phyloP scores from a whole-genome alignment of 345 rosid genomes.

The Syzygium oleosum region DNA sequence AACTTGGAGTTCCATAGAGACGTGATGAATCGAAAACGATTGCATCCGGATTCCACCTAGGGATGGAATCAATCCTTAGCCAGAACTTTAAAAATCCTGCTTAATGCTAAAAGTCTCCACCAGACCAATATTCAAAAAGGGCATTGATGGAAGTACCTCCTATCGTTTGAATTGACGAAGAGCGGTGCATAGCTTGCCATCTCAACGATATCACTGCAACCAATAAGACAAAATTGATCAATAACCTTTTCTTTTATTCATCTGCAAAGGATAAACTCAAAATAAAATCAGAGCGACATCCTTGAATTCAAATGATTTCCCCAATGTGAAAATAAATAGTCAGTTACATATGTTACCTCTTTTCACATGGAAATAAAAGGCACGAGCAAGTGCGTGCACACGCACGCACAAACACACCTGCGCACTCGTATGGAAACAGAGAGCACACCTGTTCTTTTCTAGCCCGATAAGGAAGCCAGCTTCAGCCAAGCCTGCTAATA shows the following conservation, averaged over 20 bases:
- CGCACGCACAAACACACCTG: not conserved
- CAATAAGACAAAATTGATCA: slow-evolving; percentile 6
- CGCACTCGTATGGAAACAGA: not conserved
- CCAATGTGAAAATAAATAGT: not conserved
- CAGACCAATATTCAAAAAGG: not conserved
- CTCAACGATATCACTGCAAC: slow-evolving; percentile 71
- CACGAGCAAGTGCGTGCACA: not conserved
- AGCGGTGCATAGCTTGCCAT: slow-evolving; percentile 99
- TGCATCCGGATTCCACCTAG: slow-evolving; percentile 94
- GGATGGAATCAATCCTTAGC: not conserved
- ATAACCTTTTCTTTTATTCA: not conserved
- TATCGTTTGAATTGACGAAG: slow-evolving; percentile 73
- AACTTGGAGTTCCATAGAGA: slow-evolving; percentile 91
- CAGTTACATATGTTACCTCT: not conserved
- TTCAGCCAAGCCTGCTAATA: slow-evolving; percentile 87
- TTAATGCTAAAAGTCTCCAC: not conserved
- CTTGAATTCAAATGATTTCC: not conserved
- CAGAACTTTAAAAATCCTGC: not conserved
- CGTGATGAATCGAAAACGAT: slow-evolving; percentile 75
- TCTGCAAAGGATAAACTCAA: not conserved
- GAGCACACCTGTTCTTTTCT: slow-evolving; percentile 81
- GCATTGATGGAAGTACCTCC: slow-evolving; percentile 37
- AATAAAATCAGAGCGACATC: not conserved
- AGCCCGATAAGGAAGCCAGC: slow-evolving; percentile 89
- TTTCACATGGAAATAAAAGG: not conserved